phyloP scores from a whole-genome alignment of 345 rosid species.

The Linum usitatissimum region DNA sequence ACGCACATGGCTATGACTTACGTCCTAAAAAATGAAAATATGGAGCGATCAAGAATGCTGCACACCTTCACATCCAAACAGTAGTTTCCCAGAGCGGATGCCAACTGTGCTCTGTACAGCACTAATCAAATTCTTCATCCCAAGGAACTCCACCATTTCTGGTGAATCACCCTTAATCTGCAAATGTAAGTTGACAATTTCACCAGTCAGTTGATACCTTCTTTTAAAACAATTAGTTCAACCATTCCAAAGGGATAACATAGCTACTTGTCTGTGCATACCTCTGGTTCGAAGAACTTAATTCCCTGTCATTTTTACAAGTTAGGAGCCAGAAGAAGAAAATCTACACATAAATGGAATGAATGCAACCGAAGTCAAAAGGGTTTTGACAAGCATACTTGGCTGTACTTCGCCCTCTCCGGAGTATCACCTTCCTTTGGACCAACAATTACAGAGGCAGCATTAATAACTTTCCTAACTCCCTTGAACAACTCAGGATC shows the following conservation, averaged over 20 bases:
- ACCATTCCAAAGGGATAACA: conserved; percentile 9
- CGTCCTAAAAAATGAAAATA: conserved; percentile 9
- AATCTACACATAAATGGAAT: not conserved
- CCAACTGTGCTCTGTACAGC: conserved; percentile 65
- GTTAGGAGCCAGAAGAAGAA: conserved; percentile 16
- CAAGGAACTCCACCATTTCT: conserved; percentile 74
- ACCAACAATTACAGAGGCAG: conserved; percentile 81
- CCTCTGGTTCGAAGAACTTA: conserved; percentile 98
- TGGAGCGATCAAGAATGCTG: conserved; percentile 1
- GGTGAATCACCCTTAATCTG: conserved; percentile 97
- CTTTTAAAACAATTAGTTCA: not conserved
- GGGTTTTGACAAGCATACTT: conserved; percentile 27
- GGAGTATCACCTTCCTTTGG: conserved; percentile 99
- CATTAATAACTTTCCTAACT: conserved; percentile 77
- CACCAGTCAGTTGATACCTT: not conserved
- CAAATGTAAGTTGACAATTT: conserved; percentile 16
- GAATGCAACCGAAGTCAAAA: not conserved
- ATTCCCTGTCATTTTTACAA: conserved; percentile 54
- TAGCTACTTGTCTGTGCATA: conserved; percentile 16
- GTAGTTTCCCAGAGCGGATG: conserved; percentile 55
- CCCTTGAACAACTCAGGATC: conserved; percentile 63
- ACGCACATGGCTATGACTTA: not conserved
- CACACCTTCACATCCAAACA: conserved; percentile 81
- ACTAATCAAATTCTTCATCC: conserved; percentile 79
- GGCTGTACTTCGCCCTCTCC: conserved; percentile 85